Conservation (phyloP, 83 land plant genomes). For the Diphasiastrum complanatum region DNA sequence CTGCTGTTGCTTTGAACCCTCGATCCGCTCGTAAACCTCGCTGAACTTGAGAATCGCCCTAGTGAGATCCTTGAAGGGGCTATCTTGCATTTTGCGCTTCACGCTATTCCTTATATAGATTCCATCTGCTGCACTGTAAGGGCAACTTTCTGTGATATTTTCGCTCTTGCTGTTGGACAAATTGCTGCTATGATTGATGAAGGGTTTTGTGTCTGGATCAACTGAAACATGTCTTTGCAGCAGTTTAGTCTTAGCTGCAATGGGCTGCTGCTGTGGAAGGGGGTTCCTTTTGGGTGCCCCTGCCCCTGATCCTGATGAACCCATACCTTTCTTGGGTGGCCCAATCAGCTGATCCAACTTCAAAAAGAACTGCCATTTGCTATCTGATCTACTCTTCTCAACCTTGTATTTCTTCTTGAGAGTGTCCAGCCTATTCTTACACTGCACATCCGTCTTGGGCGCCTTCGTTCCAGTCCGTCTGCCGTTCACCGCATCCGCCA, state of each 20-base stretch:
- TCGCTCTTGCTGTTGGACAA: constrained; percentile 1
- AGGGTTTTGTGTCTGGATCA: too few relatives aligned
- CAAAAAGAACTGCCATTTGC: constrained; percentile 34
- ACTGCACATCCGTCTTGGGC: constrained; percentile 58
- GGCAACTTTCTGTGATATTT: background rate
- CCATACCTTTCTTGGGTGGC: constrained; percentile 29
- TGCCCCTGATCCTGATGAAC: background rate
- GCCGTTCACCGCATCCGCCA: constrained; percentile 12
- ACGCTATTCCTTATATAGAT: constrained; percentile 26
- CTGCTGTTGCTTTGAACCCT: constrained; percentile 53
- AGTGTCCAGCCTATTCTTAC: constrained; percentile 73
- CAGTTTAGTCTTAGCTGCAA: too few relatives aligned
- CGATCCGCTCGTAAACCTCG: constrained; percentile 57
- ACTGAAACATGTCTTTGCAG: too few relatives aligned
- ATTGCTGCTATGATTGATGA: background rate
- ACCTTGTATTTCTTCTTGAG: constrained; percentile 72
- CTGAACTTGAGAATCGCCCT: constrained; percentile 48
- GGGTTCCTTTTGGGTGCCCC: background rate
- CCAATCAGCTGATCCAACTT: constrained; percentile 48
- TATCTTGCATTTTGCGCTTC: background rate
- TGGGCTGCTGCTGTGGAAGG: constrained; percentile 1
- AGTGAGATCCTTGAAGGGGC: constrained; percentile 34
- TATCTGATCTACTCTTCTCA: constrained; percentile 35
- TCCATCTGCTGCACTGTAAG: constrained; percentile 18
- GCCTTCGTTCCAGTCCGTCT: constrained; percentile 36